Evolutionary conservation across 371 early-diverging fungal genomes (phyloP).

Genomic region (Capillidium heterosporum): DNA sequence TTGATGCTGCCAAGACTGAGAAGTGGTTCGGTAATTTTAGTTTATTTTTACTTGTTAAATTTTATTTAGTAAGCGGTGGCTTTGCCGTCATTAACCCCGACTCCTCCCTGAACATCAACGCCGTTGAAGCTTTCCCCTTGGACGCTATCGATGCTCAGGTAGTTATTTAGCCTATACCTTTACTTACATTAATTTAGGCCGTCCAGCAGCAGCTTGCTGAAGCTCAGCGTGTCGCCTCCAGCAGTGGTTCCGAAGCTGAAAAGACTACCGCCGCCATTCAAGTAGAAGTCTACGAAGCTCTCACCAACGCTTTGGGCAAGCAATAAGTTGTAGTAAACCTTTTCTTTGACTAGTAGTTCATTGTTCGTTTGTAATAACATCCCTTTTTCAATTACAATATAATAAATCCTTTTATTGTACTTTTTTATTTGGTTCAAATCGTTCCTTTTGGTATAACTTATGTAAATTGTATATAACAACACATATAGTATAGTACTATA

Average conservation of each 20-base stretch:
- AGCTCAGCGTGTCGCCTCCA: slow-evolving; percentile 46
- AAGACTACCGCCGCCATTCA: slow-evolving; percentile 75
- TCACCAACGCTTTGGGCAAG: slow-evolving; percentile 30
- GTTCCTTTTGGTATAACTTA: too few relatives aligned
- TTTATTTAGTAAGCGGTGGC: slow-evolving; percentile 70
- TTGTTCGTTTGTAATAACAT: too few relatives aligned
- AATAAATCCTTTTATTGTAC: too few relatives aligned
- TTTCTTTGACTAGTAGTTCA: too few relatives aligned
- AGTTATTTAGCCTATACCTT: slow-evolving; percentile 5
- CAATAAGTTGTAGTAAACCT: background rate
- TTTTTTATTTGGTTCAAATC: too few relatives aligned
- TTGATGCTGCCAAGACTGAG: slow-evolving; percentile 49
- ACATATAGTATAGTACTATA: too few relatives aligned
- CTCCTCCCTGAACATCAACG: slow-evolving; percentile 90
- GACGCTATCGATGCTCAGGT: slow-evolving; percentile 69
- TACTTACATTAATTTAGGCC: slow-evolving; percentile 22
- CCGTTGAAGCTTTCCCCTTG: slow-evolving; percentile 82
- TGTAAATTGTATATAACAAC: too few relatives aligned
- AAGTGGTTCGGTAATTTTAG: slow-evolving; percentile 75
- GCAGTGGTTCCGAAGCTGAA: slow-evolving; percentile 54
- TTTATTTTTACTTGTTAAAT: background rate
- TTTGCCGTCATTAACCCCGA: slow-evolving; percentile 94
- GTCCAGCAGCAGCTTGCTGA: slow-evolving; percentile 63
- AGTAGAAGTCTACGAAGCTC: slow-evolving; percentile 77
- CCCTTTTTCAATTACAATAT: too few relatives aligned